A percentile compares a stretch with the other conserved stretches of the same genome.
Evolutionary conservation across 2,329 filamentous ascomycete species (phyloP).

Genomic region (Epichloe gansuensis): DNA sequence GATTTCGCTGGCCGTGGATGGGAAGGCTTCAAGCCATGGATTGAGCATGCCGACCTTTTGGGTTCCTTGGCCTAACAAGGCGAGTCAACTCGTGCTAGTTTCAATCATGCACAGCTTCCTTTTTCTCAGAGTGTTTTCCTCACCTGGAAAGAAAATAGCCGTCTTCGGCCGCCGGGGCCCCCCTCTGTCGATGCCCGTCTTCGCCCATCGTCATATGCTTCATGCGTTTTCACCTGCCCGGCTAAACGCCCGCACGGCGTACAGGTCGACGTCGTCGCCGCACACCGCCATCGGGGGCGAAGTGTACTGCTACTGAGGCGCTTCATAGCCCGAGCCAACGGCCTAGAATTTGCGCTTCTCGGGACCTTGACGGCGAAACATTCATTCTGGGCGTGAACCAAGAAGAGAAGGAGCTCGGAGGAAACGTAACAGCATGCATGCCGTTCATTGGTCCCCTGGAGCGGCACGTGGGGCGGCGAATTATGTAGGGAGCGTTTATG

Average conservation of each 20-base stretch:
- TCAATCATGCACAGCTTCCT: background rate
- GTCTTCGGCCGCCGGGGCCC: conserved; percentile 31
- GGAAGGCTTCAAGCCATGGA: conserved; percentile 80
- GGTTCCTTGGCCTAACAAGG: conserved; percentile 61
- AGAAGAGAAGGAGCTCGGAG: background rate
- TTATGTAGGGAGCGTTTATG: no score
- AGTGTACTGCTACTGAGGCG: conserved; percentile 17
- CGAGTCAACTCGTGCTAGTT: background rate
- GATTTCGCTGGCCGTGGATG: conserved; percentile 59
- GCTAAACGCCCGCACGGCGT: background rate
- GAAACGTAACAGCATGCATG: background rate
- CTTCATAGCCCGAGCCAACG: conserved; percentile 18
- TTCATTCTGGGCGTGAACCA: conserved; percentile 5
- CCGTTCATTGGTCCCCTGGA: background rate
- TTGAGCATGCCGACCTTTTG: conserved; percentile 79
- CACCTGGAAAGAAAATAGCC: conserved; percentile 49
- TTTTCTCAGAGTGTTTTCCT: background rate
- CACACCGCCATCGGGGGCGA: conserved; percentile 13
- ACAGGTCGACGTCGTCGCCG: background rate
- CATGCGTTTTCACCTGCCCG: conserved; percentile 4
- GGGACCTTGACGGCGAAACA: conserved; percentile 1
- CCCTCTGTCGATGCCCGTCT: conserved; percentile 9
- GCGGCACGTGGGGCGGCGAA: background rate
- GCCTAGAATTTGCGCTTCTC: conserved; percentile 5
- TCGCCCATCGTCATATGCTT: background rate